Evolutionary conservation across 345 rosid species (phyloP), one percentile per base, ranked within the genome.

Genomic region (Garcia nutans): DNA sequence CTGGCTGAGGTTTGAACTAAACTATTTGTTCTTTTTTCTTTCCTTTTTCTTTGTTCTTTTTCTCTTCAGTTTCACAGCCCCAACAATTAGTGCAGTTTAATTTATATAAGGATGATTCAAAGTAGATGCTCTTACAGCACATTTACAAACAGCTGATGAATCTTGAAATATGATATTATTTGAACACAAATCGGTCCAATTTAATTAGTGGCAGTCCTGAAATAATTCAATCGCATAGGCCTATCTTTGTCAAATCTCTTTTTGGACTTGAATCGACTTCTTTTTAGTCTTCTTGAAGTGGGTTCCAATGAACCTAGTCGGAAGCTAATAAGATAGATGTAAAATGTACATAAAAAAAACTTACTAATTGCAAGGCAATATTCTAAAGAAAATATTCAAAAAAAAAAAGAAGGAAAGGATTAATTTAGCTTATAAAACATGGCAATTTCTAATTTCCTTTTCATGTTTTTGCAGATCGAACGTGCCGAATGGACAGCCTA

Each of bases 401-500:
- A 28, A 28, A 28, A 28, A 28, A 28, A 28, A 28, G 62, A 16
- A 24, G 31, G 49, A 68, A 68, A 57, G 56, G 47, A 49, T 70
- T 73, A 10, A 26, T 52, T 4, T 0, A 16, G 68, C 37, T 55
- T 55, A 22, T 17, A 33, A 16, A 63, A n/a, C 45, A 37, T 47
- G 28, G 72, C 65, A 52, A 55, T 28, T 66, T 69, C 13, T 59
- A 31, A 81, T 45, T 58, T 71, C 5, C 17, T 60, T 54, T 55
- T n/a, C 33, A 17, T 62, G 37, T 68, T 19, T 68, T 5, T 85
- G 82, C 93, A 93, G 97, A 85, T 90, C 97, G 4, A 87, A 93
- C 81, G 13, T 85, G 60, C 90, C 99, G 75, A 87, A 92, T 74
- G 99, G 99, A 75, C 99, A 96, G 81, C 99, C 98, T 26, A 96